Conservation (phyloP, 2,329 filamentous ascomycete species). For the Drechslera avenae region DNA sequence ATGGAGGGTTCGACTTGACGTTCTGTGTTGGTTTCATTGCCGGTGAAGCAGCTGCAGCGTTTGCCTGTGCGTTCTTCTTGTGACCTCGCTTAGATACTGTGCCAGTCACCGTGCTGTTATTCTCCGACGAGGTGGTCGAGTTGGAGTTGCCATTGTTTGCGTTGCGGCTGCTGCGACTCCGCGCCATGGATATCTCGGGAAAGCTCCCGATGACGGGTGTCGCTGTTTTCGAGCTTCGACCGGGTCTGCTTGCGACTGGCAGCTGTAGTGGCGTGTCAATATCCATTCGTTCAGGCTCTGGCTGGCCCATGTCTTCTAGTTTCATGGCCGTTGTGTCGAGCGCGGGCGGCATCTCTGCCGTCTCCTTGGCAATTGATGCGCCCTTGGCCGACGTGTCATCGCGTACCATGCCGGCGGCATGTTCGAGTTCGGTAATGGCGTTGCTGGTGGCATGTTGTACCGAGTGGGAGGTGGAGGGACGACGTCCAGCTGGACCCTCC, state of each 20-base stretch:
- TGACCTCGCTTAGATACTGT: slow-evolving; percentile 43
- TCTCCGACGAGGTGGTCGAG: slow-evolving; percentile 48
- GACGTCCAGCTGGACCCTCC: slow-evolving; percentile 40
- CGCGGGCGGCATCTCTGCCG: slow-evolving; percentile 25
- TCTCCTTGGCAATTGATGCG: slow-evolving; percentile 40
- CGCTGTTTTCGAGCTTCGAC: slow-evolving; percentile 54
- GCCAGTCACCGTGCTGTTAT: slow-evolving; percentile 44
- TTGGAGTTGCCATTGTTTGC: slow-evolving; percentile 44
- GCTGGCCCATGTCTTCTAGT: slow-evolving; percentile 56
- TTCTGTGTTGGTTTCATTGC: slow-evolving; percentile 30
- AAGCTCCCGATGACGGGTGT: slow-evolving; percentile 55
- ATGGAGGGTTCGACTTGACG: slow-evolving; percentile 39
- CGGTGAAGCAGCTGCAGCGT: slow-evolving; percentile 34
- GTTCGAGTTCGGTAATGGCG: slow-evolving; percentile 40
- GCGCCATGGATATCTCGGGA: slow-evolving; percentile 49
- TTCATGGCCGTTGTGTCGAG: slow-evolving; percentile 59
- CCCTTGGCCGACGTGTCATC: slow-evolving; percentile 33
- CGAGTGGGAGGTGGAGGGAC: slow-evolving; percentile 47
- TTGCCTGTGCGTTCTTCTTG: slow-evolving; percentile 41
- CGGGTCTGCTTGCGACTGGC: slow-evolving; percentile 43
- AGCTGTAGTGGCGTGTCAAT: slow-evolving; percentile 38
- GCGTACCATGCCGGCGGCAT: slow-evolving; percentile 34
- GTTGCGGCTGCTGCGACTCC: slow-evolving; percentile 51
- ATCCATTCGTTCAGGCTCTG: slow-evolving; percentile 51
- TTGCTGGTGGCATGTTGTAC: slow-evolving; percentile 39